Base-by-base conservation (phyloP, 2,329 filamentous ascomycete species). In the Neopestalotiopsis rosae region DNA sequence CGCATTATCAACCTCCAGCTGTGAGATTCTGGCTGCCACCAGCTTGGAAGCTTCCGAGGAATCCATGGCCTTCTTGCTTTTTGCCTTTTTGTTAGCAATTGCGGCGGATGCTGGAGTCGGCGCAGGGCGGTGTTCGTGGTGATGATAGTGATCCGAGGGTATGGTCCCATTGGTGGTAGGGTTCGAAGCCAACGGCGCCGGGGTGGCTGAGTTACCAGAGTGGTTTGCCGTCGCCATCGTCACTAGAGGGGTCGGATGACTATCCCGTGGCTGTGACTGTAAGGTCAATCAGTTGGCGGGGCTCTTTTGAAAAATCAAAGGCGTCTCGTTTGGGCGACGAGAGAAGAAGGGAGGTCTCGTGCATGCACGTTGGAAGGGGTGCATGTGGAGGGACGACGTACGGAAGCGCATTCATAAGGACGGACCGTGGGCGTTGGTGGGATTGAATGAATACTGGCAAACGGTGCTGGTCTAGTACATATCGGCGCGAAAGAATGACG, bases 1-100 rank as follows among this genome's bases (percentile, higher is more conserved):
- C 12, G 94, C 94, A 64, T 92, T 93, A 85, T 98, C 95, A 71
- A 94, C 92, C 81, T 99, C 96, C 69, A 99, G 85, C 83, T 98
- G 96, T 28, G 94, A 95, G 78, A 99, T 98, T 78, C 97, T 94
- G 71, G 95, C 94, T 71, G 95, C 92, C 65, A 99, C 89, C 72
- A 98, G 88, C 81, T 97, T 97, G 71, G 94, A 94, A 61, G 95
- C 94, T 81, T 98, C 96, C 75, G 90, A 93, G 24, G 94, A 92
- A 79, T 97, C 95, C 72, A 93, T 84, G 62, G 88, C 85, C 83
- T 97, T 97, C 84, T 97, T 97, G 74, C 87, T 89, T 84, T 97
- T 97, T 68, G 86, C 89, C 82, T 96, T 96, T 84, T 94, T 96
- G 68, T 84, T 83, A 68, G 88, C 82, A 63, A 83, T 81, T 61